Evolutionary conservation across 768 basidiomycete genomes (phyloP).

Genomic region (Lactarius akahatsu): DNA sequence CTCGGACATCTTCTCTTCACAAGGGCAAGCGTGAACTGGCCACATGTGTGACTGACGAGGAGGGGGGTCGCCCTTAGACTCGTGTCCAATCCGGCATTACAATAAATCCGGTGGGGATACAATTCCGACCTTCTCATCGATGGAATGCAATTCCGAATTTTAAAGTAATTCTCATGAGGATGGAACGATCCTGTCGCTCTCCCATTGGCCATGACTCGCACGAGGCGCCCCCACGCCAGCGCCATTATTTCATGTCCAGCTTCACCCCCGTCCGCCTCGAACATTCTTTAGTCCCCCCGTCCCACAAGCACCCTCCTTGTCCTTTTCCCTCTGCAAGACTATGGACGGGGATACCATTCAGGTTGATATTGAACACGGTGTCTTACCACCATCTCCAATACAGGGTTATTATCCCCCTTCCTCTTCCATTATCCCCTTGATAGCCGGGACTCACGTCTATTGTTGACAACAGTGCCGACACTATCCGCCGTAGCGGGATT

Average conservation of each 20-base stretch:
- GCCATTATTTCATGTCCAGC: not conserved
- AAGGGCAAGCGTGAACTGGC: not conserved
- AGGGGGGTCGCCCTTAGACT: no score
- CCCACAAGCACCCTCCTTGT: not conserved
- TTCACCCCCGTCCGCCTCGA: no score
- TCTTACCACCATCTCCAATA: not conserved
- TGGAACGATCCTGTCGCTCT: no score
- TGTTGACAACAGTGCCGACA: not conserved
- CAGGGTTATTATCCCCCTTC: conserved; percentile 5
- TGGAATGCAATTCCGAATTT: not conserved
- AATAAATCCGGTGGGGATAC: not conserved
- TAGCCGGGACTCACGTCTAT: not conserved
- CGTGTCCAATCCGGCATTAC: not conserved
- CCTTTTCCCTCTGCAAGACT: not conserved
- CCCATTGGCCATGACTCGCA: not conserved
- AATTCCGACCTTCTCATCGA: not conserved
- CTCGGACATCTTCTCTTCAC: not conserved
- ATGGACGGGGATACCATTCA: conserved; percentile 4
- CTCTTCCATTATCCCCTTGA: not conserved
- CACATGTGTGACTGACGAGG: no score
- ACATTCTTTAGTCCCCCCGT: not conserved
- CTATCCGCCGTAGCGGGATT: not conserved
- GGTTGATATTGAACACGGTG: conserved; percentile 13
- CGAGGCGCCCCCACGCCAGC: not conserved
- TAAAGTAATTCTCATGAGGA: not conserved